Percentiles rank a stretch among this genome's conserved stretches.
Conservation (phyloP, 352 stramenopile species). For the Pythium aphanidermatum region DNA sequence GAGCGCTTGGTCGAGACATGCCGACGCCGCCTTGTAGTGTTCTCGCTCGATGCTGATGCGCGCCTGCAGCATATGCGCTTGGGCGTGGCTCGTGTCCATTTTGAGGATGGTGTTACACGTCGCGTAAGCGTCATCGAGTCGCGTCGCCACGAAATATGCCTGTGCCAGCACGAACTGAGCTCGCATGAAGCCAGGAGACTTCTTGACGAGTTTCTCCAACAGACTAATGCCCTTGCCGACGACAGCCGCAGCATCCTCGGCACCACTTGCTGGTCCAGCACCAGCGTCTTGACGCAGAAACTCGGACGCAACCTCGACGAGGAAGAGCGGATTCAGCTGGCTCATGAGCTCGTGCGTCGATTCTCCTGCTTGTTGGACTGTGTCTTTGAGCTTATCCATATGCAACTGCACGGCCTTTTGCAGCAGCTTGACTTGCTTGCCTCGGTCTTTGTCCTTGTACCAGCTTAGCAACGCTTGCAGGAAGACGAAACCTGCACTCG, state of each 20-base stretch:
- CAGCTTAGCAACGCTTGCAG: conserved; percentile 83
- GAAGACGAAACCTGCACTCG: conserved; percentile 75
- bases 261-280: not conserved
- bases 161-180: conserved; percentile 81
- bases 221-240: conserved; percentile 60
- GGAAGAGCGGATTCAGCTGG: conserved; percentile 83
- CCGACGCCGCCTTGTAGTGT: conserved; percentile 61
- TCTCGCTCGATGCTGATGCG: conserved; percentile 74
- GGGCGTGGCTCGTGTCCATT: conserved; percentile 66
- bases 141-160: conserved; percentile 60
- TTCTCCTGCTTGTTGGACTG: conserved; percentile 48
- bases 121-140: conserved; percentile 77
- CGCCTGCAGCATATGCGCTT: conserved; percentile 80
- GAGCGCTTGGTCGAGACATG: conserved; percentile 83
- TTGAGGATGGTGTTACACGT: conserved; percentile 71
- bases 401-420: conserved; percentile 75
- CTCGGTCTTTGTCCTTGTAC: conserved; percentile 64
- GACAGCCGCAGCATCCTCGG: conserved; percentile 5
- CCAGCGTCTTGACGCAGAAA: conserved; percentile 49
- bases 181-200: conserved; percentile 79
- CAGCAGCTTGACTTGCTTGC: conserved; percentile 64
- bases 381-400: conserved; percentile 73
- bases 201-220: conserved; percentile 77
- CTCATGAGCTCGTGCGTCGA: conserved; percentile 75
- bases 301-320: conserved; percentile 83